Percentiles rank a stretch among this genome's conserved stretches.
Evolutionary conservation across 139 green algal genomes (phyloP).

Genomic region (Micromonas commoda): DNA sequence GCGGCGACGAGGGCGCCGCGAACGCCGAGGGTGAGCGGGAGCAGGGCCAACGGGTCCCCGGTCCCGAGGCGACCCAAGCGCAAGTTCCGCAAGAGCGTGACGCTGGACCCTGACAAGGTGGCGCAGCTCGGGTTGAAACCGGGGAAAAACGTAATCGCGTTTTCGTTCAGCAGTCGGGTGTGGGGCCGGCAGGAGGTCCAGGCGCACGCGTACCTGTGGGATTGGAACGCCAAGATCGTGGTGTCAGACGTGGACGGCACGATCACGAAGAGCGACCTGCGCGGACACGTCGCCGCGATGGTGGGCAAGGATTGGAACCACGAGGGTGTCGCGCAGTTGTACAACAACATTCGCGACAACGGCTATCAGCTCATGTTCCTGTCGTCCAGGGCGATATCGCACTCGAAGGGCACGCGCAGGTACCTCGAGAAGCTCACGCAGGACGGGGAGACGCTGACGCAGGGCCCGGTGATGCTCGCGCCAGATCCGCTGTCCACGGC

Average conservation of each 20-base stretch:
- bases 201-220: conserved; percentile 72
- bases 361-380: conserved; percentile 82
- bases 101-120: conserved; percentile 44
- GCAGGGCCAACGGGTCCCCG: too few species aligned
- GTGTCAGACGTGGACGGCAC: conserved; percentile 88
- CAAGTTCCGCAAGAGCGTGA: conserved; percentile 13
- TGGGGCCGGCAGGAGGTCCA: conserved; percentile 43
- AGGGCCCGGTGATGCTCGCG: conserved; percentile 88
- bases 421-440: conserved; percentile 77
- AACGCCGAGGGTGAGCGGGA: not conserved
- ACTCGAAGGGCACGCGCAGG: conserved; percentile 80
- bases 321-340: conserved; percentile 68
- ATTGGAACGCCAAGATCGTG: conserved; percentile 62
- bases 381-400: conserved; percentile 64
- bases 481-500: conserved; percentile 84
- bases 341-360: conserved; percentile 61
- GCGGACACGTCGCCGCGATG: conserved; percentile 76
- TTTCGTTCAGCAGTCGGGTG: conserved; percentile 49
- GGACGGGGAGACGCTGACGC: conserved; percentile 54
- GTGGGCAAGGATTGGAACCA: conserved; percentile 87
- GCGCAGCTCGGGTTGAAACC: conserved; percentile 51
- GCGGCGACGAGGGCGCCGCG: too few species aligned
- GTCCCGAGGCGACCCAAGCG: not conserved
- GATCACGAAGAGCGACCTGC: conserved; percentile 61
- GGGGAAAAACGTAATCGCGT: conserved; percentile 76